A percentile compares a stretch with the other conserved stretches of the same genome.
Conservation (phyloP, 805 yeast species). For the Starmerella etchellsii region DNA sequence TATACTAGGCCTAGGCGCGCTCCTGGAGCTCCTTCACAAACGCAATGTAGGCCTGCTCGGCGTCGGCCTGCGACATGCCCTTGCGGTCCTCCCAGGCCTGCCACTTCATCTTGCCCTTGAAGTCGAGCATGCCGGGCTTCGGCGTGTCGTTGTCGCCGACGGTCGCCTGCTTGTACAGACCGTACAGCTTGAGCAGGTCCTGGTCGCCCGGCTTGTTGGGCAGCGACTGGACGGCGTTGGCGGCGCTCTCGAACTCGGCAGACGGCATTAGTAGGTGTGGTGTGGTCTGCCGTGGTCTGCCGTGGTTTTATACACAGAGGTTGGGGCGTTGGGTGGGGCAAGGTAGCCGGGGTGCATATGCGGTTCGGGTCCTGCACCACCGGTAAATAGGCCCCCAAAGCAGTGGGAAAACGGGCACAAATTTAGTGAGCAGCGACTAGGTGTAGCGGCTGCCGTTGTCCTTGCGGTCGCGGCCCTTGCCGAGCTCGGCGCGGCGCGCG, state of each 20-base stretch:
- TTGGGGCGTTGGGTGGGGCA: no score
- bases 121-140: constrained; percentile 84
- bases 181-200: constrained; percentile 77
- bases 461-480: background rate
- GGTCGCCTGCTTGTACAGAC: constrained; percentile 92
- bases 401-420: no score
- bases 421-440: no score
- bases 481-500: background rate
- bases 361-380: no score
- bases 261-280: constrained; percentile 26
- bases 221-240: constrained; percentile 64
- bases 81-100: constrained; percentile 80
- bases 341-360: no score
- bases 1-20: no score
- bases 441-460: no score
- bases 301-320: background rate
- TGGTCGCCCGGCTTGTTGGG: constrained; percentile 72
- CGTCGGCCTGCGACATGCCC: constrained; percentile 80
- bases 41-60: constrained; percentile 54
- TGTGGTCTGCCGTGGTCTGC: background rate
- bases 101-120: constrained; percentile 96
- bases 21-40: constrained; percentile 24
- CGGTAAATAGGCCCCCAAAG: no score
- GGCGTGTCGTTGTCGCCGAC: constrained; percentile 81
- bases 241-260: constrained; percentile 34